These are phyloP conservation scores for Chenopodium berlandieri DNA, from an alignment of 148 eudicot genomes.

Conservation along the genomic window DNA sequence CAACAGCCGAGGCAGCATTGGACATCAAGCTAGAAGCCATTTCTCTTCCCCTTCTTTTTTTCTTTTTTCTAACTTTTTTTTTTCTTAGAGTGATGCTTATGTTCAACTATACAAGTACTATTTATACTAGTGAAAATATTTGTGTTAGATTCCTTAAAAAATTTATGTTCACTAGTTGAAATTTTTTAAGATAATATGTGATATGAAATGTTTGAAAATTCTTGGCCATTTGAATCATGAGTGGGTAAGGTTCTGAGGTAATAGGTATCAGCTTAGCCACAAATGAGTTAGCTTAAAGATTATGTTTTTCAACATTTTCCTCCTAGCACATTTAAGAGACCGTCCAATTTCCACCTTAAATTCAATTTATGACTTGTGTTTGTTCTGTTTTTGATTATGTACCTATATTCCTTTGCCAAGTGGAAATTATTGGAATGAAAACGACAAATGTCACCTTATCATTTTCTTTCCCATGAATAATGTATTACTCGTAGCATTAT, in stretches of 20 bases:
- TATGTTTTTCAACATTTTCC: too few species aligned
- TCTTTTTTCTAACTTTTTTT: too few species aligned
- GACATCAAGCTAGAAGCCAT: constrained; percentile 47
- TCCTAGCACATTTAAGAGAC: too few species aligned
- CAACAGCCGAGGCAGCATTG: constrained; percentile 33
- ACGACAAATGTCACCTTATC: neutral
- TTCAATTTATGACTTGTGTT: too few species aligned
- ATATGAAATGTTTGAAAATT: neutral
- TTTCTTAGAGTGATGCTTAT: neutral
- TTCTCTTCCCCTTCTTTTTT: neutral
- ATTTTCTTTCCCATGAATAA: too few species aligned
- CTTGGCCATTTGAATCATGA: neutral
- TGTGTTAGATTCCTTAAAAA: neutral
- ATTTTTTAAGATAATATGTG: neutral
- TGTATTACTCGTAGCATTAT: too few species aligned
- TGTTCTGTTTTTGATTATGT: too few species aligned
- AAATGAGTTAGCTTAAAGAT: too few species aligned
- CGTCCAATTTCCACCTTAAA: too few species aligned
- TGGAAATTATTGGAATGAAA: neutral
- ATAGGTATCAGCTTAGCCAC: neutral
- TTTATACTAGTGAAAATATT: neutral
- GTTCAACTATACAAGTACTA: neutral
- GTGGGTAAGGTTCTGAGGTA: neutral
- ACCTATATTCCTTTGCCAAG: neutral
- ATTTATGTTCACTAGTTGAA: neutral